A percentile compares a stretch with the other conserved stretches of the same genome.
phyloP scores from a whole-genome alignment of 1,284 basidiomycete species.

The Leccinum huronense region DNA sequence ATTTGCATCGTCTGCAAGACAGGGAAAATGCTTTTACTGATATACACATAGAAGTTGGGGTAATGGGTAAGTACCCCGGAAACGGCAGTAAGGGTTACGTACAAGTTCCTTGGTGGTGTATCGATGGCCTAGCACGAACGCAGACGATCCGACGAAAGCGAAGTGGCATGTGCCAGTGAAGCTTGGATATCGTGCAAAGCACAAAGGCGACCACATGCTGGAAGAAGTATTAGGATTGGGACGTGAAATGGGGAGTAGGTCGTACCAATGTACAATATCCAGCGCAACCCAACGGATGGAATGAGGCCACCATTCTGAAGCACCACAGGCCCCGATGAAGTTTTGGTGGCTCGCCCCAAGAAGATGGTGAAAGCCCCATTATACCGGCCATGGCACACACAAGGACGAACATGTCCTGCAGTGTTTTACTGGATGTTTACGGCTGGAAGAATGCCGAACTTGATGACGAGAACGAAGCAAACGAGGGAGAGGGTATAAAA shows the following conservation, averaged over 20 bases:
- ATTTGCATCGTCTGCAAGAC: slow-evolving; percentile 91
- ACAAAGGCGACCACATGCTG: slow-evolving; percentile 61
- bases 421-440: slow-evolving; percentile 76
- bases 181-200: slow-evolving; percentile 63
- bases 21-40: slow-evolving; percentile 71
- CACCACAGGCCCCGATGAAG: slow-evolving; percentile 84
- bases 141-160: slow-evolving; percentile 87
- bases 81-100: slow-evolving; percentile 17
- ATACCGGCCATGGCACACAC: slow-evolving; percentile 77
- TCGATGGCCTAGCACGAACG: slow-evolving; percentile 89
- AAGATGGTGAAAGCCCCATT: slow-evolving; percentile 84
- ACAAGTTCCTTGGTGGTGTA: slow-evolving; percentile 88
- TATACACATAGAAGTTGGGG: slow-evolving; percentile 80
- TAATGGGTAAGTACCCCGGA: slow-evolving; percentile 13
- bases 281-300: slow-evolving; percentile 70
- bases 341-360: slow-evolving; percentile 85
- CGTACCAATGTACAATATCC: slow-evolving; percentile 83
- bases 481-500: slow-evolving; percentile 87
- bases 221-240: slow-evolving; percentile 21
- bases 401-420: slow-evolving; percentile 89
- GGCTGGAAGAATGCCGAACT: slow-evolving; percentile 82
- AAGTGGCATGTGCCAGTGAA: slow-evolving; percentile 80
- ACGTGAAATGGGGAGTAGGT: slow-evolving; percentile 14
- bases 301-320: slow-evolving; percentile 82
- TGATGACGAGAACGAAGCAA: slow-evolving; percentile 85